Percentiles rank a stretch among this genome's conserved stretches.
Evolutionary conservation across 2,329 filamentous ascomycete species (phyloP).

Genomic region (Acephala macrosclerotiorum): DNA sequence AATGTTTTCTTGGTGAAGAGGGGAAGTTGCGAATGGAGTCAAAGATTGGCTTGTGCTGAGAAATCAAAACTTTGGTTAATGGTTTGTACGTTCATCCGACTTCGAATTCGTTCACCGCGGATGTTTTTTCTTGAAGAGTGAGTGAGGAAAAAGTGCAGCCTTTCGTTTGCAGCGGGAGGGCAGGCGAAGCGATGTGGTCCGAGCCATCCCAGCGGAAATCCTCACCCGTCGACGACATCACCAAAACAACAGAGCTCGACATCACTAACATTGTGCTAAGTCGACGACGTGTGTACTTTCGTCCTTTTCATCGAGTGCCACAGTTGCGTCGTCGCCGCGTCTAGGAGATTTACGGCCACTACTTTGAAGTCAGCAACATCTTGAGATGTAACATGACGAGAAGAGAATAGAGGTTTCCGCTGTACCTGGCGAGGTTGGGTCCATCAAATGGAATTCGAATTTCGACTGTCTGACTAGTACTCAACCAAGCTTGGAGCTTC

Average conservation of each 20-base stretch:
- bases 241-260: background rate
- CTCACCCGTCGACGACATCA: background rate
- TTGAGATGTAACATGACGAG: slow-evolving; percentile 1
- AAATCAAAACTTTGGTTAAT: background rate
- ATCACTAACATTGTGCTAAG: background rate
- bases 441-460: too few species aligned
- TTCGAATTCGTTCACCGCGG: background rate
- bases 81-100: background rate
- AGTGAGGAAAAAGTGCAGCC: background rate
- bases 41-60: background rate
- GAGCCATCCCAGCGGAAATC: background rate
- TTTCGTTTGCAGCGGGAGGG: background rate
- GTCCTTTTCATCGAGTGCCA: background rate
- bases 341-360: background rate
- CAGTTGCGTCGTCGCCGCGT: background rate
- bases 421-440: too few species aligned
- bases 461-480: too few species aligned
- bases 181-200: too few species aligned
- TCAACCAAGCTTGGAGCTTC: background rate
- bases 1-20: background rate
- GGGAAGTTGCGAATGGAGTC: background rate
- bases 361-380: too few species aligned
- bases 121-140: background rate
- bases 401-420: background rate
- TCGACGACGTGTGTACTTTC: background rate